Conservation (phyloP, 208 protist species). For the Phytomonas francai region DNA sequence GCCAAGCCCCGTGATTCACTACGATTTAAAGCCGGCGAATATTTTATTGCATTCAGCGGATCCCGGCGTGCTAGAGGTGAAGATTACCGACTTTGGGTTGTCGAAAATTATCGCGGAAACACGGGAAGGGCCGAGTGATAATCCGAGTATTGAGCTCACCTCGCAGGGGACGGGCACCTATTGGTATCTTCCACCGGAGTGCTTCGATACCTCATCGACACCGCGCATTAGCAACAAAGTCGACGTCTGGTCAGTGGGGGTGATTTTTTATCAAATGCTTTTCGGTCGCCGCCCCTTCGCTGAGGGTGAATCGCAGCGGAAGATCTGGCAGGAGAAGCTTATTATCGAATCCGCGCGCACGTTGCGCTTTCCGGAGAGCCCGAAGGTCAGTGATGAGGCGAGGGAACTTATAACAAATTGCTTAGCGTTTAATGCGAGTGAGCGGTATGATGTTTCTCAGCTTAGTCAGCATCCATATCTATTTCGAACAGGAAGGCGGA, state of each 20-base stretch:
- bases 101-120: constrained; percentile 89
- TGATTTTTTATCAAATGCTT: constrained; percentile 95
- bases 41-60: constrained; percentile 62
- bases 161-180: constrained; percentile 95
- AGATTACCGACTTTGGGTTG: constrained; percentile 97
- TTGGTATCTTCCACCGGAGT: constrained; percentile 95
- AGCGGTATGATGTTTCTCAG: constrained; percentile 69
- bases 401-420: constrained; percentile 72
- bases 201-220: constrained; percentile 82
- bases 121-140: constrained; percentile 42
- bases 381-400: constrained; percentile 73
- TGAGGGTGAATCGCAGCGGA: constrained; percentile 83
- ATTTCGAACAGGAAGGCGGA: constrained; percentile 24
- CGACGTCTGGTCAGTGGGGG: constrained; percentile 88
- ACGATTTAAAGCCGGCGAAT: constrained; percentile 76
- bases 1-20: constrained; percentile 76
- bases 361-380: constrained; percentile 57
- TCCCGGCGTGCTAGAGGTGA: constrained; percentile 68
- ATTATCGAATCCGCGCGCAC: constrained; percentile 55
- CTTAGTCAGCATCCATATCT: constrained; percentile 67
- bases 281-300: constrained; percentile 93
- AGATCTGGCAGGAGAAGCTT: constrained; percentile 77
- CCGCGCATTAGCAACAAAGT: constrained; percentile 88
- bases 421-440: constrained; percentile 52
- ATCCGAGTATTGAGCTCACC: constrained; percentile 91